Evolutionary conservation across 257 asterid species (phyloP), one percentile per base, ranked within the genome.

Genomic region (Ehretia macrophylla): DNA sequence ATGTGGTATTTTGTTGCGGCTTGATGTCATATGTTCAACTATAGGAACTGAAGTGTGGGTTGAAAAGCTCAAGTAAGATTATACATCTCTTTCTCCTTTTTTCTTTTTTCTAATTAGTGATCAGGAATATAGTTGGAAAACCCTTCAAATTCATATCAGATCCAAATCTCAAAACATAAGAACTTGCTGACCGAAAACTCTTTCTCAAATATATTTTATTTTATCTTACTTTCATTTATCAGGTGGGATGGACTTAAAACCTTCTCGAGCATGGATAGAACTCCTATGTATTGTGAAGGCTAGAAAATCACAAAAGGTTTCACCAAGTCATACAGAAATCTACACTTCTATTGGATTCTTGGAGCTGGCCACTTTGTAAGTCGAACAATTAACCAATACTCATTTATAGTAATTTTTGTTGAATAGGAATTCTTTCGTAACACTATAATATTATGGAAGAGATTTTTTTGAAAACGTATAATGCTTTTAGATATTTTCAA

Each of bases 331-430:
- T 85, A 83, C 83, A 76, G 22, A 68, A 91, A 88, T 64, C 64
- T 91, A 23, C 86, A 82, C 44, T 91, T 91, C 71, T 91, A 85
- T 59, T 84, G 96, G 96, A 81, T 91, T 77, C 96, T 91, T 77
- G 86, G 85, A 75, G 95, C 98, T 77, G 98, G 98, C n/a, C 98
- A 91, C 72, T 91, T 80, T 73, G 98, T 88, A 75, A 88, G 98
- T 74, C 32, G 14, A 46, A 6, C 56, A n/a, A n/a, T n/a, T n/a
- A n/a, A n/a, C n/a, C n/a, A n/a, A n/a, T n/a, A n/a, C 19, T 17
- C 23, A 45, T 10, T 51, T 11, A 38, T 38, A 38, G 11, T 38
- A 38, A 38, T 38, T 6, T 38, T 38, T 38, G n/a, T n/a, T n/a
- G n/a, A 11, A 38, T 11, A 38, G 6, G 44, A 38, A 6, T 38